Percentiles rank a stretch among this genome's conserved stretches.
These are phyloP conservation scores for Knufia petricola DNA, from an alignment of 2,329 filamentous ascomycete species.

Conservation along the genomic window DNA sequence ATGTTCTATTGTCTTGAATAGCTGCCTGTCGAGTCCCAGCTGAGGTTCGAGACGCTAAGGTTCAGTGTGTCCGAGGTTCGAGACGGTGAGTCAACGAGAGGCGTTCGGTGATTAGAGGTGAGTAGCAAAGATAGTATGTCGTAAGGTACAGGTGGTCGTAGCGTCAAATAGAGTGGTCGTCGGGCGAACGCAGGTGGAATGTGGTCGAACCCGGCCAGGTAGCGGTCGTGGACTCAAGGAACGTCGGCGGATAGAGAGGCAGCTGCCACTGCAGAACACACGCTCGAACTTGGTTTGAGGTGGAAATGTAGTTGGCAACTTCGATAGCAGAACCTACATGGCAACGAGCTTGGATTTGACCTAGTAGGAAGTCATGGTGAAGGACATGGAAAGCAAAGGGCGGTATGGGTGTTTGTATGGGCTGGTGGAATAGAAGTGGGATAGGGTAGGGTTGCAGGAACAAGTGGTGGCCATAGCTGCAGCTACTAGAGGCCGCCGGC, in stretches of 20 bases:
- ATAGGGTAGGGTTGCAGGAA: background rate
- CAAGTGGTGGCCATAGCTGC: background rate
- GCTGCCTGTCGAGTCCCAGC: background rate
- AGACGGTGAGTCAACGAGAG: background rate
- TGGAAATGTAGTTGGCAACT: slow-evolving; percentile 10
- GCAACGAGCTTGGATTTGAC: slow-evolving; percentile 7
- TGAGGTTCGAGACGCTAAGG: background rate
- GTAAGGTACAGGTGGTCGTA: slow-evolving; percentile 7
- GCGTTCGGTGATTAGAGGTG: slow-evolving; percentile 5
- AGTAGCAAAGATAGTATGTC: slow-evolving; percentile 7
- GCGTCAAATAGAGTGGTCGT: slow-evolving; percentile 5
- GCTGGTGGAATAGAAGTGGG: background rate
- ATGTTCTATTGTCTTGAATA: background rate
- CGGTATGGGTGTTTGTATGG: slow-evolving; percentile 11
- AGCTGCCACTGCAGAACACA: slow-evolving; percentile 11
- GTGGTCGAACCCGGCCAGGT: slow-evolving; percentile 1
- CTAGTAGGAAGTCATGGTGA: slow-evolving; percentile 10
- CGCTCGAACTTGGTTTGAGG: slow-evolving; percentile 5
- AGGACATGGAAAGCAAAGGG: slow-evolving; percentile 6
- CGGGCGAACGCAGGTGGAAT: slow-evolving; percentile 10
- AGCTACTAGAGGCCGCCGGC: background rate
- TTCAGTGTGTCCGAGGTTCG: background rate
- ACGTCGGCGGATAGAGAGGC: slow-evolving; percentile 8
- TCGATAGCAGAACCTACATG: slow-evolving; percentile 9
- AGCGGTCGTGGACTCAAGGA: slow-evolving; percentile 2